A percentile compares a stretch with the other conserved stretches of the same genome.
Conservation (phyloP, 352 stramenopile species). For the Phytophthora constricta region DNA sequence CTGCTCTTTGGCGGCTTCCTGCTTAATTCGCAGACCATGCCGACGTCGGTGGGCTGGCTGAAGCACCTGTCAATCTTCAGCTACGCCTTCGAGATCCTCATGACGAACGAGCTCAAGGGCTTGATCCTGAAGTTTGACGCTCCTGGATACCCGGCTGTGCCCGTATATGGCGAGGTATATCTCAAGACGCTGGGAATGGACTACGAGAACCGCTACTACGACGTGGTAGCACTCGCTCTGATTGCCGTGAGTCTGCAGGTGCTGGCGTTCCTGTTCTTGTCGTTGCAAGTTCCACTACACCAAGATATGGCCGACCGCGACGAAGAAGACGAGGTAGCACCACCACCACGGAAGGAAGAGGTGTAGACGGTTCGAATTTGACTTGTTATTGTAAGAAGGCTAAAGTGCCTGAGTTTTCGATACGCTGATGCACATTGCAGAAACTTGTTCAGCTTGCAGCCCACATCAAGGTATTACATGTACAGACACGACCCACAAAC, state of each 20-base stretch:
- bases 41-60: slow-evolving; percentile 55
- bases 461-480: too few species aligned
- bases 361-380: background rate
- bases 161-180: slow-evolving; percentile 78
- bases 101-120: slow-evolving; percentile 79
- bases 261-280: slow-evolving; percentile 63
- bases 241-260: slow-evolving; percentile 55
- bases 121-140: slow-evolving; percentile 75
- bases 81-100: slow-evolving; percentile 84
- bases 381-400: background rate
- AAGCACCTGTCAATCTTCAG: slow-evolving; percentile 82
- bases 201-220: slow-evolving; percentile 70
- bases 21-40: slow-evolving; percentile 80
- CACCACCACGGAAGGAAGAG: background rate
- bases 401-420: too few species aligned
- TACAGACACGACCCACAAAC: too few species aligned
- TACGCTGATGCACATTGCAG: too few species aligned
- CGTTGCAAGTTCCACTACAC: slow-evolving; percentile 60
- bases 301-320: slow-evolving; percentile 34
- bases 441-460: too few species aligned
- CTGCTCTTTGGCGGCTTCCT: slow-evolving; percentile 81
- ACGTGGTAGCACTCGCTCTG: slow-evolving; percentile 52
- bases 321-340: background rate
- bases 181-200: slow-evolving; percentile 80
- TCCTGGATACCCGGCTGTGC: slow-evolving; percentile 64